A percentile compares a stretch with the other conserved stretches of the same genome.
phyloP scores from a whole-genome alignment of 2,329 filamentous ascomycete genomes.

The Aspergillus fijiensis region DNA sequence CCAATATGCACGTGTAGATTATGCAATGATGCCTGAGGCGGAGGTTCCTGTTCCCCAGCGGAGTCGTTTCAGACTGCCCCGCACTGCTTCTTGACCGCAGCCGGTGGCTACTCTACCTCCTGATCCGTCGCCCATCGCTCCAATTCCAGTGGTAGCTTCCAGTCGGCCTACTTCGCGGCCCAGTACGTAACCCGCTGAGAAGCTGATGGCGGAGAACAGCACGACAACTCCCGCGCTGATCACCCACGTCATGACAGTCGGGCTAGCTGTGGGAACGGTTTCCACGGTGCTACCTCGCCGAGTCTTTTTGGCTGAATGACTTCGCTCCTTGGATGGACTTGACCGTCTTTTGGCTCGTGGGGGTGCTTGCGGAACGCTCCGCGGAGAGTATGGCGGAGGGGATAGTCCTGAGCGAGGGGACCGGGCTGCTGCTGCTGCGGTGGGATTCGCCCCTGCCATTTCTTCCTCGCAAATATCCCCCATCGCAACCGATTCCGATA shows the following conservation, averaged over 20 bases:
- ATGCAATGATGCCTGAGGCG: conserved; percentile 40
- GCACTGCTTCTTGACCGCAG: conserved; percentile 49
- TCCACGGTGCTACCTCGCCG: conserved; percentile 33
- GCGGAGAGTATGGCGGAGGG: conserved; percentile 23
- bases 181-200: conserved; percentile 63
- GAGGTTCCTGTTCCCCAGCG: conserved; percentile 43
- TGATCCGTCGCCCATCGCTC: conserved; percentile 28
- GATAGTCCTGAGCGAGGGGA: conserved; percentile 24
- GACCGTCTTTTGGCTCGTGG: conserved; percentile 34
- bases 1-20: conserved; percentile 4
- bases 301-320: conserved; percentile 35
- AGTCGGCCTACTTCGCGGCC: conserved; percentile 59
- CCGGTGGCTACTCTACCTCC: conserved; percentile 36
- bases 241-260: conserved; percentile 65
- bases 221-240: conserved; percentile 65
- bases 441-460: conserved; percentile 20
- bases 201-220: conserved; percentile 63
- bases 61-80: conserved; percentile 43
- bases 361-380: conserved; percentile 8
- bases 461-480: conserved; percentile 36
- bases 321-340: conserved; percentile 41
- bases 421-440: conserved; percentile 17
- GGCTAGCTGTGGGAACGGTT: conserved; percentile 46
- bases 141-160: conserved; percentile 43
- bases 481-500: conserved; percentile 60